Conservation (phyloP, 441 rosid species). For the Croton setiger region DNA sequence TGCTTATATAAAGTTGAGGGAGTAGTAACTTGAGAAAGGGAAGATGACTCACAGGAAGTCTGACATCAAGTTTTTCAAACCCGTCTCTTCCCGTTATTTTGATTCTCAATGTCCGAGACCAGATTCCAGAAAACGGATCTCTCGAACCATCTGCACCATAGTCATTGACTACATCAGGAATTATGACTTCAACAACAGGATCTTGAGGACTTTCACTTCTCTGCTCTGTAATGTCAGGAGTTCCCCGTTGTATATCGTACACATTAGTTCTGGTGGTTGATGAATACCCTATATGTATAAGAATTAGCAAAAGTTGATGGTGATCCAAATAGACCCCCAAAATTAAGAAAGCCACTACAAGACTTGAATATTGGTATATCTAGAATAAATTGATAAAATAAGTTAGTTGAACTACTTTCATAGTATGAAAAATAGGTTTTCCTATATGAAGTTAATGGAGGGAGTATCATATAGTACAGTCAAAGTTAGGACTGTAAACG, state of each 20-base stretch:
- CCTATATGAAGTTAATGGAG: too few species aligned
- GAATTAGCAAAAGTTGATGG: constrained; percentile 20
- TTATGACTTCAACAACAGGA: constrained; percentile 75
- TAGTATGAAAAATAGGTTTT: too few species aligned
- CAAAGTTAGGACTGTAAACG: too few species aligned
- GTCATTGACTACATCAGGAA: constrained; percentile 61
- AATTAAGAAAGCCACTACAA: too few species aligned
- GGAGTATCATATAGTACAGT: too few species aligned
- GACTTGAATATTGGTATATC: too few species aligned
- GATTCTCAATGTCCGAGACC: constrained; percentile 82
- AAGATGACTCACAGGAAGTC: constrained; percentile 70
- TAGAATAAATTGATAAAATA: too few species aligned
- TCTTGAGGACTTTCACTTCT: constrained; percentile 47
- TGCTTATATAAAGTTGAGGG: not conserved
- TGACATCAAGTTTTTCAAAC: constrained; percentile 78
- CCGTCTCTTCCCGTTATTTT: constrained; percentile 84
- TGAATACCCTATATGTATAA: constrained; percentile 31
- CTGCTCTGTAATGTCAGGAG: constrained; percentile 49
- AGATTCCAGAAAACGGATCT: constrained; percentile 65
- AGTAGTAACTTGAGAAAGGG: constrained; percentile 9
- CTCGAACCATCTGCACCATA: constrained; percentile 62
- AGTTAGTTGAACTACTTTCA: too few species aligned
- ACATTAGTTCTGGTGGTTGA: constrained; percentile 41
- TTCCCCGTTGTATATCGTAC: constrained; percentile 44
- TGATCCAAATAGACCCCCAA: not conserved